These are phyloP conservation scores for Trichoderma polysporum DNA, from an alignment of 2,329 filamentous ascomycete genomes.

Conservation along the genomic window DNA sequence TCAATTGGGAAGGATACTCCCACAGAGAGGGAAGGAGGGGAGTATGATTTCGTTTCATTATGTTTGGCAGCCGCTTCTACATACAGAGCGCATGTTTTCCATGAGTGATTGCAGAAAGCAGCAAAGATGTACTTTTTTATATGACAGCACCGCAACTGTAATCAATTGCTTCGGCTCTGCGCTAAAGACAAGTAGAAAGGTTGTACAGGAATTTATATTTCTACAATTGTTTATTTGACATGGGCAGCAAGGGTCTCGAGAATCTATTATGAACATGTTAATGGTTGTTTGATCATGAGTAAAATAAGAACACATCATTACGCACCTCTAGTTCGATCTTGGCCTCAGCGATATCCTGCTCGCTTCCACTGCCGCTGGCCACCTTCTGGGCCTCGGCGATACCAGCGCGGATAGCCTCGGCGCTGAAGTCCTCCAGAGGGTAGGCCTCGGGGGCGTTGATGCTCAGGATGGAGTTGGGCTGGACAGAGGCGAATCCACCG, in stretches of 20 bases:
- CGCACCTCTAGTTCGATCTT: conserved; percentile 97
- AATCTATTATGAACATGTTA: conserved; percentile 52
- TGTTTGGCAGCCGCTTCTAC: conserved; percentile 7
- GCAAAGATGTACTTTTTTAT: conserved; percentile 18
- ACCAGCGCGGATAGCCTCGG: conserved; percentile 83
- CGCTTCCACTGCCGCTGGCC: conserved; percentile 82
- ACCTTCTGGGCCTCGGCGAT: conserved; percentile 96
- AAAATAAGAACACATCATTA: background rate
- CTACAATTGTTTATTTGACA: conserved; percentile 68
- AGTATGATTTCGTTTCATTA: conserved; percentile 13
- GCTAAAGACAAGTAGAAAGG: conserved; percentile 36
- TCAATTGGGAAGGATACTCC: conserved; percentile 3
- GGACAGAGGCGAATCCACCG: conserved; percentile 93
- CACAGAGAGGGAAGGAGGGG: background rate
- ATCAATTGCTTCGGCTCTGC: conserved; percentile 39
- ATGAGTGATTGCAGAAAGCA: conserved; percentile 15
- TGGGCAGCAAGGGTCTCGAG: conserved; percentile 79
- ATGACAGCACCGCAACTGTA: conserved; percentile 34
- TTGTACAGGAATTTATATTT: conserved; percentile 44
- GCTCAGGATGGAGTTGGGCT: conserved; percentile 91
- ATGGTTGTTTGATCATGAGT: background rate
- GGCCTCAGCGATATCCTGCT: conserved; percentile 96
- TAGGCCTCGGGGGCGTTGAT: conserved; percentile 98
- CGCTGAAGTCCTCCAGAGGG: conserved; percentile 92
- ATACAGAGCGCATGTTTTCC: background rate